Evolutionary conservation across 2,329 filamentous ascomycete genomes (phyloP).

Genomic region (Aspergillus alliaceus): DNA sequence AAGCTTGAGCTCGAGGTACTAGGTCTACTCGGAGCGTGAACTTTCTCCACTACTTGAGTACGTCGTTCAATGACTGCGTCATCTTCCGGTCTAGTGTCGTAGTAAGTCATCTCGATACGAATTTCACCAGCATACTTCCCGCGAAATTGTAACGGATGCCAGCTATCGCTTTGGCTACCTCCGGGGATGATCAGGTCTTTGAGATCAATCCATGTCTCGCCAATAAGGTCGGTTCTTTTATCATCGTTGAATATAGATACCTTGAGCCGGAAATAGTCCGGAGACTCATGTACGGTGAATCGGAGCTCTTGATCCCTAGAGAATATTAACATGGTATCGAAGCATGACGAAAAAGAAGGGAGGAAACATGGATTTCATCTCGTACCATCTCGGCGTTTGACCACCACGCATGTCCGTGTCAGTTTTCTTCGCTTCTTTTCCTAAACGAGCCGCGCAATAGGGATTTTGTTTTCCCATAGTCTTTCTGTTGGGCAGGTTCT

Average conservation of each 20-base stretch:
- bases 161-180: slow-evolving; percentile 90
- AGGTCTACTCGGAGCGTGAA: slow-evolving; percentile 26
- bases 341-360: not conserved
- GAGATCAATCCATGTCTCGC: slow-evolving; percentile 87
- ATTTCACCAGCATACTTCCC: slow-evolving; percentile 97
- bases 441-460: slow-evolving; percentile 88
- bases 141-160: slow-evolving; percentile 83
- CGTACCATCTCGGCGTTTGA: slow-evolving; percentile 90
- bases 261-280: slow-evolving; percentile 94
- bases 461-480: slow-evolving; percentile 98
- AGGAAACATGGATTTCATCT: not conserved
- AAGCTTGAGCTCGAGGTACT: slow-evolving; percentile 19
- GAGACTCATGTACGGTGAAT: slow-evolving; percentile 92
- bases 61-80: slow-evolving; percentile 61
- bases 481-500: slow-evolving; percentile 94
- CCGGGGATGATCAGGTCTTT: slow-evolving; percentile 77
- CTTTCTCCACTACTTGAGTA: slow-evolving; percentile 42
- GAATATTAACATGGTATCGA: slow-evolving; percentile 9
- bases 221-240: slow-evolving; percentile 95
- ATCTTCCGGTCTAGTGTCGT: slow-evolving; percentile 85
- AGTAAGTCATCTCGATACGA: slow-evolving; percentile 92
- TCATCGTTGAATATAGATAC: slow-evolving; percentile 97
- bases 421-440: slow-evolving; percentile 97
- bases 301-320: slow-evolving; percentile 94
- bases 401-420: slow-evolving; percentile 90